These are phyloP conservation scores for Fusarium falciforme DNA, from an alignment of 2,329 filamentous ascomycete genomes.

Conservation along the genomic window DNA sequence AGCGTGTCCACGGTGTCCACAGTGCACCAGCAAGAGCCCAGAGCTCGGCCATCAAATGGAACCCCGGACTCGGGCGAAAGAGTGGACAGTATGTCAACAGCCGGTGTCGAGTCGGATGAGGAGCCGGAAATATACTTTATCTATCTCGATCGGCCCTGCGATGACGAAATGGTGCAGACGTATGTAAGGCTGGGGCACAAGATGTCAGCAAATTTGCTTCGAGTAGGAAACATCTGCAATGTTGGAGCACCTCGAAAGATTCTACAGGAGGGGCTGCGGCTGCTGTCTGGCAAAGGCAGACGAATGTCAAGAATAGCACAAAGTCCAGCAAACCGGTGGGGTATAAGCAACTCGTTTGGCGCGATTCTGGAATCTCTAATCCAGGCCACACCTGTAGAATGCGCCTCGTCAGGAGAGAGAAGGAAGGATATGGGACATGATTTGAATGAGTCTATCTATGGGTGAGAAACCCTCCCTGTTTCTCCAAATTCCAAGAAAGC, in stretches of 20 bases:
- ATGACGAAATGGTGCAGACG: conserved; percentile 34
- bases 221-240: conserved; percentile 28
- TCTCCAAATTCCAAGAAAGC: not conserved
- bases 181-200: conserved; percentile 33
- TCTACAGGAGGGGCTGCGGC: conserved; percentile 25
- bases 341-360: not conserved
- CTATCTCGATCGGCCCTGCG: conserved; percentile 31
- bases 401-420: not conserved
- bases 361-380: not conserved
- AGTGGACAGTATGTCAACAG: not conserved
- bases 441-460: not conserved
- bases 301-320: not conserved
- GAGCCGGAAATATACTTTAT: conserved; percentile 26
- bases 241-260: conserved; percentile 20
- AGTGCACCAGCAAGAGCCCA: not conserved
- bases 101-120: not conserved
- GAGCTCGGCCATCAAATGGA: not conserved
- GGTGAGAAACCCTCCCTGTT: not conserved
- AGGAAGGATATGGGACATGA: not conserved
- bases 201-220: conserved; percentile 20
- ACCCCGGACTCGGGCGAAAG: not conserved
- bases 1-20: conserved; percentile 4
- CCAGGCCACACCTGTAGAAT: not conserved
- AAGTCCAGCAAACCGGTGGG: not conserved
- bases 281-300: conserved; percentile 3